Evolutionary conservation across 2,329 filamentous ascomycete species (phyloP), one percentile per base, ranked within the genome.

Genomic region (Berkeleyomyces rouxiae): DNA sequence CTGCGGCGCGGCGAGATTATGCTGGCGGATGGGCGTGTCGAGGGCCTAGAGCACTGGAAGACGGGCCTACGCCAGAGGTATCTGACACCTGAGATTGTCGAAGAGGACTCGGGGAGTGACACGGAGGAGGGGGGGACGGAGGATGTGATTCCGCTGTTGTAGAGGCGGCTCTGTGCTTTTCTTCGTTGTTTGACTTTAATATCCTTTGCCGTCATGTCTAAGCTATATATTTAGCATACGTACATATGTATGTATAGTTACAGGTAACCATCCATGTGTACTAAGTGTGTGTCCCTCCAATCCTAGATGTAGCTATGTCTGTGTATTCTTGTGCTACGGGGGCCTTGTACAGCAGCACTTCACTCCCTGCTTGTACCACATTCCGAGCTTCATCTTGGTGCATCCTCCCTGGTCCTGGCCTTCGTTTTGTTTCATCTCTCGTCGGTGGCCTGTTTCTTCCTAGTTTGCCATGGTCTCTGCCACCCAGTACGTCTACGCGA

Each of bases 1-100:
- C 59, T 76, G 31, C 71, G 74, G 10, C 70, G 70, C 10, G 74
- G 74, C 1, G 72, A 76, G 68, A 74, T 76, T 39, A 60, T 75
- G n/a, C 65, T 73, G 1, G 64, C 51, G 0, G 68, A 70, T 58
- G 73, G 70, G 0, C 63, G 68, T 36, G 70, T 75, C 7, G 68
- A 68, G 60, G 67, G 68, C 7, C 71, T 75, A 61, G 67, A 63
- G 0, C 71, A 73, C 53, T 76, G 74, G 74, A 73, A 74, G 66
- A 67, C 67, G 46, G 66, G 61, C 23, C 57, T 76, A 47, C 67
- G 70, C 64, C 39, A 61, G 33, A 63, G 46, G 51, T 63, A 63
- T 55, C 31, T 65, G 5, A 10, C n/a, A 42, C 7, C 33, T 1
- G 58, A 49, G 16, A 36, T 10, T 7, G 44, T n/a, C 5, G 36